A percentile compares a stretch with the other conserved stretches of the same genome.
Evolutionary conservation across 129 eudicot genomes (phyloP).

Genomic region (Helianthus tuberosus): DNA sequence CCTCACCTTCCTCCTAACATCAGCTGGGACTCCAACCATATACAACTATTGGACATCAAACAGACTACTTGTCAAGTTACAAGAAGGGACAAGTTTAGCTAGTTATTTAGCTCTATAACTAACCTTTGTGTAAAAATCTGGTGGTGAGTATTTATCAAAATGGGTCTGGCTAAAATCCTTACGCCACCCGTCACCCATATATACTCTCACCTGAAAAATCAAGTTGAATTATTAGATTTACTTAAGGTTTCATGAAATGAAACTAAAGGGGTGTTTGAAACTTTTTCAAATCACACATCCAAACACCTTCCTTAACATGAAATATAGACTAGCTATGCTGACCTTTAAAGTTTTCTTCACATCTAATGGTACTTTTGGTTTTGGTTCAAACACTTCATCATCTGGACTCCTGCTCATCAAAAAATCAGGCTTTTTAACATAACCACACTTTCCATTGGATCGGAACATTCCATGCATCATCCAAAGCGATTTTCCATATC

Average conservation of each 20-base stretch:
- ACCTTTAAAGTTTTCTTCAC: conserved; percentile 78
- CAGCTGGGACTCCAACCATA: conserved; percentile 67
- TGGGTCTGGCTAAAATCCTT: conserved; percentile 53
- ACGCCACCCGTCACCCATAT: conserved; percentile 92
- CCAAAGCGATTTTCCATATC: conserved; percentile 79
- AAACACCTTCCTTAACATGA: conserved; percentile 1
- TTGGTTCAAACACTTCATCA: conserved; percentile 67
- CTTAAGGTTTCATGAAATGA: background rate
- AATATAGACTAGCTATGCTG: background rate
- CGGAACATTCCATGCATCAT: conserved; percentile 89
- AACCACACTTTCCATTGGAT: conserved; percentile 85
- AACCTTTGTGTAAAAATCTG: conserved; percentile 73
- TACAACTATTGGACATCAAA: conserved; percentile 42
- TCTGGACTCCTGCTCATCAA: conserved; percentile 49
- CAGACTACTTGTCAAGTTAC: background rate
- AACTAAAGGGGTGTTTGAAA: background rate
- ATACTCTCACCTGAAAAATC: conserved; percentile 57
- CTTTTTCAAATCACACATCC: background rate
- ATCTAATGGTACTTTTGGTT: conserved; percentile 50
- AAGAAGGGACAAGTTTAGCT: background rate
- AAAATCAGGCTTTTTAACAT: conserved; percentile 72
- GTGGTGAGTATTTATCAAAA: conserved; percentile 43
- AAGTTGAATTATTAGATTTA: background rate
- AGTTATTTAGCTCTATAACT: conserved; percentile 7
- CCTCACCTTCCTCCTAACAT: conserved; percentile 43